Base-by-base conservation (phyloP, 768 basidiomycete species). In the Phylloporus scabripes region DNA sequence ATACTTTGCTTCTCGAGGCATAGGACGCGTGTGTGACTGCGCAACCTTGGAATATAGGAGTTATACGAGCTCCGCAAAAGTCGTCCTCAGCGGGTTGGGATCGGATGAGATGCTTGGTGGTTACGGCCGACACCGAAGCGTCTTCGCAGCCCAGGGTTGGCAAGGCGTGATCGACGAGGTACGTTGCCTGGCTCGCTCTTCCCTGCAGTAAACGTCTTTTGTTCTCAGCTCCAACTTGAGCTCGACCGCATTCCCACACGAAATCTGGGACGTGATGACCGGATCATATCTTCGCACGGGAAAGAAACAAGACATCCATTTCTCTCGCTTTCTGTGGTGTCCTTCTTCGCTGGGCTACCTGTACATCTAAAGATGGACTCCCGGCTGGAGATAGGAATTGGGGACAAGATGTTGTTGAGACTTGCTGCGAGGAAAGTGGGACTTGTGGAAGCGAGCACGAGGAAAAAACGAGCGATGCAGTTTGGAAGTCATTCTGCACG, bases 61-160 rank as follows among this genome's bases (percentile, higher is more conserved):
- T 7, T 95, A 96, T 67, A 75, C 69, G 0, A 93, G 87, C 53
- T 65, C 74, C 7, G 92, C 96, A 0, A 78, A 81, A 38, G 92
- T 98, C 0, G 71, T 97, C 8, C 70, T 99, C 21, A 94, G 83
- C 54, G 96, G 96, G 1, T 72, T 99, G 7, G 96, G 96, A 0
- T 90, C 96, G 1, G 96, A 99, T 62, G 96, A 99, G 63, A 74
- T 97, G 34, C 74, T 99, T 5, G 96, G 93, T 3, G 96, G 96
- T 1, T 99, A 99, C 65, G 79, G 88, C 3, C 76, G 96, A 49
- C 93, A 97, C 70, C 79, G 91, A 7, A 79, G 81, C 9, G 87
- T 83, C 1, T 98, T 80, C 62, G 74, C 69, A 6, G 58, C 65
- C 7, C 78, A 75, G 17, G 81, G 87, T 10, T 95, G 92, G 92